Evolutionary conservation across 768 basidiomycete species (phyloP), one percentile per base, ranked within the genome.

Genomic region (Suillus brevipes): DNA sequence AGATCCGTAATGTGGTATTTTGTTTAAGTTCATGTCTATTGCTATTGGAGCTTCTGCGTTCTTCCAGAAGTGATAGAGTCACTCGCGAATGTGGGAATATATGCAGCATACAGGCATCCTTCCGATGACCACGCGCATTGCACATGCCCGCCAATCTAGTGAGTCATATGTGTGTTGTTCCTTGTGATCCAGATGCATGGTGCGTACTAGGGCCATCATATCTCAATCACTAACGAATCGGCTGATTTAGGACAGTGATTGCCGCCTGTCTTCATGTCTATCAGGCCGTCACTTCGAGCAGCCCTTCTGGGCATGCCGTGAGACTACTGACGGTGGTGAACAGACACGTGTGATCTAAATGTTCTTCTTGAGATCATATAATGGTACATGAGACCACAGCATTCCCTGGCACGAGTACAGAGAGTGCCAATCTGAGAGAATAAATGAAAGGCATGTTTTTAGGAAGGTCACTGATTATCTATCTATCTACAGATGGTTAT

Each of bases 1-100:
- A 63, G 40, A 63, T 45, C 23, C 42, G 14, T 45, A 34, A 61
- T 36, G 18, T 16, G 61, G 45, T 62, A 38, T 62, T 28, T 50
- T 28, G 61, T 49, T 43, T 4, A 36, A 36, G 23, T 28, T 56
- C 28, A 37, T 58, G 52, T 31, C 40, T 14, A n/a, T 45, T 61
- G 37, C 57, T 62, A 60, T 64, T n/a, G 60, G 45, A 25, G 31
- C 20, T 49, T 59, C 12, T 37, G 16, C 43, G 9, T 14, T 63
- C 58, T 31, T 61, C 43, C 42, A 66, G 25, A 31, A 31, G 20
- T 28, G 28, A 20, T 59, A 25, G 23, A 25, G 10, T 59, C 38
- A 31, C 58, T 59, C 10, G 18, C 6, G 42, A 40, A 59, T 59
- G 40, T 58, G 2, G 58, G 25, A 42, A 59, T 25, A 28, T 31